phyloP scores from a whole-genome alignment of 441 rosid species.

The Rhodomyrtus psidioides region DNA sequence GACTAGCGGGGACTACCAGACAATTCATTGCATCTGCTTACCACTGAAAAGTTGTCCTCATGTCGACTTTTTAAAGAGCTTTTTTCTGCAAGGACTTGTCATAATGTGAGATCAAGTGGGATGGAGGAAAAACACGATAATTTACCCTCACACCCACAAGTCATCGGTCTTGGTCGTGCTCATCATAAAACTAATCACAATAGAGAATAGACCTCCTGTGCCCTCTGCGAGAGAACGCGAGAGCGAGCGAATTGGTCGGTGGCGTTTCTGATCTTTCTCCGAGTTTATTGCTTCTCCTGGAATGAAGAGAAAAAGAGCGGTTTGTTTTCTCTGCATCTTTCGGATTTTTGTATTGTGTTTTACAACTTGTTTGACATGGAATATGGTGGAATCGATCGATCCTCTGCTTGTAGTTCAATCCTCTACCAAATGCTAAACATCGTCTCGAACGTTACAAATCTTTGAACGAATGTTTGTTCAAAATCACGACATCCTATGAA shows the following conservation, averaged over 20 bases:
- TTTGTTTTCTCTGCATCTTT: background rate
- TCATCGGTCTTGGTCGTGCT: background rate
- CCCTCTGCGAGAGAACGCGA: background rate
- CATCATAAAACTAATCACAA: background rate
- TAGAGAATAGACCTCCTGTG: background rate
- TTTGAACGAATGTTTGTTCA: too few species aligned
- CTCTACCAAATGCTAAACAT: background rate
- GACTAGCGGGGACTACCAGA: background rate
- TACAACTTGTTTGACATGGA: background rate
- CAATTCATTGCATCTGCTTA: too few species aligned
- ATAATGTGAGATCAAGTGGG: background rate
- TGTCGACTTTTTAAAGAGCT: too few species aligned
- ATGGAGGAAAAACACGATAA: background rate
- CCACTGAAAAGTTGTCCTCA: background rate
- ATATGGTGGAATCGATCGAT: rapidly evolving
- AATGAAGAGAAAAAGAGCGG: background rate
- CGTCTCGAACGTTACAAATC: background rate
- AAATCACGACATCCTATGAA: too few species aligned
- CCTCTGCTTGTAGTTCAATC: background rate
- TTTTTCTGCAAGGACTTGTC: too few species aligned
- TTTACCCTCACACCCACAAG: background rate
- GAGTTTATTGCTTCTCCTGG: background rate
- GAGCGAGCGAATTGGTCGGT: background rate
- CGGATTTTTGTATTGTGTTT: background rate
- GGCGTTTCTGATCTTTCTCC: background rate